phyloP scores from a whole-genome alignment of 2,329 filamentous ascomycete species.

The Cladosporium sp. region DNA sequence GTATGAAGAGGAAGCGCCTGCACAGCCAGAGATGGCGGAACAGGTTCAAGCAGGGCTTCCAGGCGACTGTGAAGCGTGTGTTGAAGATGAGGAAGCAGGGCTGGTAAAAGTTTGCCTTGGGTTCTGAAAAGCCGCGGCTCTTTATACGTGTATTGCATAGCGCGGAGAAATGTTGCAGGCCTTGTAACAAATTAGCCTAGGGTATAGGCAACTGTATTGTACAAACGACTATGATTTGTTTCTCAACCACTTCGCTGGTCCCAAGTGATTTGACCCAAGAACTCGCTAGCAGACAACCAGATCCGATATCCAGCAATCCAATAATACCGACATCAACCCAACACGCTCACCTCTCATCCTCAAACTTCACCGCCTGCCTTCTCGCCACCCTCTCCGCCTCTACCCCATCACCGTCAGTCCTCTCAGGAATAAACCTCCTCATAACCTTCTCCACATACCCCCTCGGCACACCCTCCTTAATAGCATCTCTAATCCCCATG shows the following conservation, averaged over 20 bases:
- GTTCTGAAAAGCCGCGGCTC: neutral
- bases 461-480: constrained; percentile 50
- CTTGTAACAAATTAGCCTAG: constrained; percentile 4
- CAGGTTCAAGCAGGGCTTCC: constrained; percentile 67
- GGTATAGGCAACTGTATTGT: constrained; percentile 3
- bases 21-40: constrained; percentile 64
- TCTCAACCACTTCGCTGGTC: neutral
- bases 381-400: constrained; percentile 30
- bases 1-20: constrained; percentile 73
- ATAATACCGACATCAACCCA: neutral
- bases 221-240: constrained; percentile 1
- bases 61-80: constrained; percentile 59
- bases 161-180: neutral
- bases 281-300: neutral
- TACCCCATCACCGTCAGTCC: constrained; percentile 15
- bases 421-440: constrained; percentile 47
- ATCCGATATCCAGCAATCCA: neutral
- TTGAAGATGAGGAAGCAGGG: constrained; percentile 70
- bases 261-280: neutral
- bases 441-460: constrained; percentile 54
- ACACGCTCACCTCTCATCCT: constrained; percentile 17
- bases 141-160: constrained; percentile 11
- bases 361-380: constrained; percentile 34
- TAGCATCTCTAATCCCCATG: constrained; percentile 56
- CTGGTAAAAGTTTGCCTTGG: constrained; percentile 53